Evolutionary conservation across 148 eudicot species (phyloP).

Genomic region (Vaccinium vitisidaea): DNA sequence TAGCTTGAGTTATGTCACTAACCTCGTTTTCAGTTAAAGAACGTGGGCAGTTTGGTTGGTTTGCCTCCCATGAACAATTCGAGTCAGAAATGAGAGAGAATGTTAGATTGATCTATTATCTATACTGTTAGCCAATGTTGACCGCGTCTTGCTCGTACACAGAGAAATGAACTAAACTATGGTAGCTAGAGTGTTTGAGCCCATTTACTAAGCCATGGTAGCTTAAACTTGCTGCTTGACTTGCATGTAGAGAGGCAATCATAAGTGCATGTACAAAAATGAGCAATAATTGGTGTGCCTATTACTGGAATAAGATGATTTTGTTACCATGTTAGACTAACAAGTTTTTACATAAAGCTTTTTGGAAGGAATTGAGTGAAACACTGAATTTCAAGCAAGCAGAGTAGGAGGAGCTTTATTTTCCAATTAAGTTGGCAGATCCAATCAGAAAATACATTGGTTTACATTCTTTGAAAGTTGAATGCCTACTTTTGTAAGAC

Average conservation of each 20-base stretch:
- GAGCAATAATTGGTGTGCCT: background rate
- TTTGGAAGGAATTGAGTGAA: background rate
- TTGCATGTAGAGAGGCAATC: background rate
- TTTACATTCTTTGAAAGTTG: background rate
- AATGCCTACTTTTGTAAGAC: background rate
- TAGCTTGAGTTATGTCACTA: too few relatives aligned
- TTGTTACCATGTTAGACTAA: background rate
- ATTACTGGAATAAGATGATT: background rate
- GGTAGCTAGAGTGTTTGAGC: constrained; percentile 3
- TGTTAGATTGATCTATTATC: background rate
- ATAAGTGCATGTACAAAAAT: background rate
- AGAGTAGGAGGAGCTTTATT: background rate
- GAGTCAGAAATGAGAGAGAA: background rate
- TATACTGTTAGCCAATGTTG: background rate
- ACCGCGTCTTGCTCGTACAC: too few relatives aligned
- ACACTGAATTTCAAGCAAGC: background rate
- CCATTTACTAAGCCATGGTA: background rate
- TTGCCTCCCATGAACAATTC: background rate
- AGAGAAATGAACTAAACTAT: background rate
- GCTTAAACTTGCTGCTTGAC: background rate
- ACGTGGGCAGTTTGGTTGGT: too few relatives aligned
- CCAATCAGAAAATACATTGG: background rate
- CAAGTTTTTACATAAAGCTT: background rate
- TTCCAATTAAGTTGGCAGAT: background rate
- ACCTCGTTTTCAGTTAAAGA: too few relatives aligned